Conservation (phyloP, 2,329 filamentous ascomycete genomes). For the Dendrostoma leiphaemia region DNA sequence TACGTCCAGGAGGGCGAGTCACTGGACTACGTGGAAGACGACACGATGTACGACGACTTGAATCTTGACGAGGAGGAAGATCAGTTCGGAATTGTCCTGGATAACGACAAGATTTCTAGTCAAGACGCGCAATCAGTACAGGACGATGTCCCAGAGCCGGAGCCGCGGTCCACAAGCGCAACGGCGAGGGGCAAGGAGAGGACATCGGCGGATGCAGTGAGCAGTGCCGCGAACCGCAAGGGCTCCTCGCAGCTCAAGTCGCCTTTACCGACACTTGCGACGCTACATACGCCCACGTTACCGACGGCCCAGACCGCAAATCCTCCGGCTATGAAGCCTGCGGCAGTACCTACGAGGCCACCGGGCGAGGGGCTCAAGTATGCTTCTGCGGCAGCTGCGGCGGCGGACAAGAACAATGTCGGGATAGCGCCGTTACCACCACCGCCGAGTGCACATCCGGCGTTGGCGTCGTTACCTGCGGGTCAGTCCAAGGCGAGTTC, state of each 20-base stretch:
- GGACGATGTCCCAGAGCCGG: constrained; percentile 69
- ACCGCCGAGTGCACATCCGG: constrained; percentile 63
- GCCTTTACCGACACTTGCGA: constrained; percentile 87
- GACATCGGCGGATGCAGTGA: constrained; percentile 55
- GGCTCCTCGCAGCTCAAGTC: constrained; percentile 92
- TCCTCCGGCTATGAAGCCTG: constrained; percentile 79
- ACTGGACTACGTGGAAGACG: constrained; percentile 89
- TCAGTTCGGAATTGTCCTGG: constrained; percentile 73
- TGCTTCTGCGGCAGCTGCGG: constrained; percentile 90
- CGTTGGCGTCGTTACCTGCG: constrained; percentile 46
- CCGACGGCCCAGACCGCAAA: constrained; percentile 48
- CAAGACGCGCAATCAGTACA: constrained; percentile 92
- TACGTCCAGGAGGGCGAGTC: constrained; percentile 90
- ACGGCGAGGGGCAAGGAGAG: constrained; percentile 50
- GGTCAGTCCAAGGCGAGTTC: constrained; percentile 55
- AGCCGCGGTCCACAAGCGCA: constrained; percentile 44
- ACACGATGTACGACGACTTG: constrained; percentile 92
- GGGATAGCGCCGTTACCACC: constrained; percentile 93
- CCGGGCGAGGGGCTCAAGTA: constrained; percentile 94
- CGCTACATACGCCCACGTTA: constrained; percentile 70
- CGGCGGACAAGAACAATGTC: constrained; percentile 83
- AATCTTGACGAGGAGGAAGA: constrained; percentile 91
- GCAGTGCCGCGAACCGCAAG: constrained; percentile 57
- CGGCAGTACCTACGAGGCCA: constrained; percentile 77
- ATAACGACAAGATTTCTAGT: constrained; percentile 87